phyloP scores from a whole-genome alignment of 768 basidiomycete genomes.

The Rickenella mellea region DNA sequence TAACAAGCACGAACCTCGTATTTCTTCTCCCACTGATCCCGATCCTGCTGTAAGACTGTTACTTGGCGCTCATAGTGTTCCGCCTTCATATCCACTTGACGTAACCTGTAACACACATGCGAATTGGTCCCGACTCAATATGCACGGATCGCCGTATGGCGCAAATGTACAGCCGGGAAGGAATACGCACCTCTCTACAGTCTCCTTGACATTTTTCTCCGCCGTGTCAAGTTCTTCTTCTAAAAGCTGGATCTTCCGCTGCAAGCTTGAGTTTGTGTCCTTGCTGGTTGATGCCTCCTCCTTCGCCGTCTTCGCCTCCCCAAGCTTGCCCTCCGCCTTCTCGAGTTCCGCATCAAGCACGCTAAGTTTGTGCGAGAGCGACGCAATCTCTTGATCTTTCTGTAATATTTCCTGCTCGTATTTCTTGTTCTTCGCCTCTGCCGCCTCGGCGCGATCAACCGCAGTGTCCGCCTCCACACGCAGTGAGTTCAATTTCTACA shows the following conservation, averaged over 20 bases:
- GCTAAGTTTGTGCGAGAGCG: slow-evolving; percentile 64
- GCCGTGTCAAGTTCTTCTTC: slow-evolving; percentile 94
- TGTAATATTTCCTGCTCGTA: slow-evolving; percentile 62
- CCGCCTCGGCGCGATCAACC: slow-evolving; percentile 73
- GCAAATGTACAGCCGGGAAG: not conserved
- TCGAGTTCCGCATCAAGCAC: slow-evolving; percentile 61
- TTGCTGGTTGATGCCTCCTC: slow-evolving; percentile 65
- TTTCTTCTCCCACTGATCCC: slow-evolving; percentile 91
- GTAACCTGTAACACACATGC: no score
- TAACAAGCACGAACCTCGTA: slow-evolving; percentile 57
- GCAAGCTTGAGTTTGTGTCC: slow-evolving; percentile 61
- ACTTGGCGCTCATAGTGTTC: slow-evolving; percentile 97
- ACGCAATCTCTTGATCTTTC: slow-evolving; percentile 80
- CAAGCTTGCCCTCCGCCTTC: slow-evolving; percentile 56
- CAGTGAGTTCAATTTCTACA: slow-evolving; percentile 65
- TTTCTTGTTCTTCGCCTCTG: slow-evolving; percentile 78
- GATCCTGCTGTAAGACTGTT: slow-evolving; percentile 77
- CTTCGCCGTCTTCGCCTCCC: slow-evolving; percentile 51
- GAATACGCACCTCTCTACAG: slow-evolving; percentile 83
- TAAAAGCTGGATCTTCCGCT: slow-evolving; percentile 79
- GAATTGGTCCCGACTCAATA: no score
- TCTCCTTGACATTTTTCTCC: slow-evolving; percentile 95
- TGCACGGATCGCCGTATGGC: no score
- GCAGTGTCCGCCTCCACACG: slow-evolving; percentile 82
- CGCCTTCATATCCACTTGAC: slow-evolving; percentile 96